These are phyloP conservation scores for Trametes cubensis DNA, from an alignment of 768 basidiomycete species.

Conservation along the genomic window DNA sequence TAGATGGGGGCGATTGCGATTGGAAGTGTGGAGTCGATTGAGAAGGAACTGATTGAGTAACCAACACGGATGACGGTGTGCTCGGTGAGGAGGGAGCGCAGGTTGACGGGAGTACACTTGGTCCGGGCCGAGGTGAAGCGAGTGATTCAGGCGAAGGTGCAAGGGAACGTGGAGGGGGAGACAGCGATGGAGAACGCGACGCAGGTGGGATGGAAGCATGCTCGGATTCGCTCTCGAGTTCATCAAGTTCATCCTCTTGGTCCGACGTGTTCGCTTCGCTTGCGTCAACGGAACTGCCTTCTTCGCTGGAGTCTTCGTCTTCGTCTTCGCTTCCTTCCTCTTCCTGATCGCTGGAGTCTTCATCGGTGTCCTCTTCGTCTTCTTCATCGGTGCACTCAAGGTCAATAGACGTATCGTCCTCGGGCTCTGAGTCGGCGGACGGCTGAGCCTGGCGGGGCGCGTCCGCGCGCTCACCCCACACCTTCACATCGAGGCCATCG, in stretches of 20 bases:
- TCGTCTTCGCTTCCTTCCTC: constrained; percentile 19
- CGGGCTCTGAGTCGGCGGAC: background rate
- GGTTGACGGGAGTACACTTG: background rate
- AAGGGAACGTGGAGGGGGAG: constrained; percentile 15
- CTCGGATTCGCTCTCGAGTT: constrained; percentile 17
- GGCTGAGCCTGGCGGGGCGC: background rate
- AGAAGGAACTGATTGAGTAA: background rate
- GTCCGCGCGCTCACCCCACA: constrained; percentile 30
- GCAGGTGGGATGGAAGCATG: constrained; percentile 32
- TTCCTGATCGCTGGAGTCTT: too few species aligned
- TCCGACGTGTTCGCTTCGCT: constrained; percentile 21
- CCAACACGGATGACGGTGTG: background rate
- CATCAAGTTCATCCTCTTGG: constrained; percentile 15
- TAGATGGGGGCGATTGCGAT: background rate
- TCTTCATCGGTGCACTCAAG: constrained; percentile 10
- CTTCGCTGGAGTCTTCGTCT: constrained; percentile 14
- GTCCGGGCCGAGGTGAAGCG: constrained; percentile 13
- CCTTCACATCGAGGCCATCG: constrained; percentile 60
- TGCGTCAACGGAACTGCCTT: constrained; percentile 11
- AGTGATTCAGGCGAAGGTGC: constrained; percentile 20
- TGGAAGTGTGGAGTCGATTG: background rate
- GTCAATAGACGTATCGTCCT: constrained; percentile 7
- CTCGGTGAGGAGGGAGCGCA: background rate
- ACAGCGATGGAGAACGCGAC: constrained; percentile 35
- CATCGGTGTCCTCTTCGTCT: constrained; percentile 21